phyloP scores from a whole-genome alignment of 345 rosid genomes.

The Citrus cavaleriei region DNA sequence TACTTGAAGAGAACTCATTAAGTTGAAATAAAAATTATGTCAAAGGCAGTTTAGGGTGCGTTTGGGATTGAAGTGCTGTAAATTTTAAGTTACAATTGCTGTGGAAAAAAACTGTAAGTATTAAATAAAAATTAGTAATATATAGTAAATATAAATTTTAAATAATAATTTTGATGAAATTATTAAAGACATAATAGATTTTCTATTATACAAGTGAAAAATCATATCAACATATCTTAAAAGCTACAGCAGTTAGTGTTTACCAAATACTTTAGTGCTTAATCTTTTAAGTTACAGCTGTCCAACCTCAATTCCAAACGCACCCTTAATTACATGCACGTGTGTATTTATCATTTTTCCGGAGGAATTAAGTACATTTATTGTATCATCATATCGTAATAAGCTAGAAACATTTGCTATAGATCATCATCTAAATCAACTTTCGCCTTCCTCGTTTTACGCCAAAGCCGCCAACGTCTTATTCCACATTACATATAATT shows the following conservation, averaged over 20 bases:
- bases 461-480: neutral
- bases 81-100: rapidly evolving
- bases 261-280: no score
- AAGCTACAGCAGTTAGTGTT: rapidly evolving
- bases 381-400: neutral
- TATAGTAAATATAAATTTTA: no score
- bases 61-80: rapidly evolving
- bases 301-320: rapidly evolving
- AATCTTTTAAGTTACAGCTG: no score
- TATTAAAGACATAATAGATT: no score
- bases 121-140: no score
- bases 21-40: neutral
- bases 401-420: neutral
- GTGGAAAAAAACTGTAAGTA: no score
- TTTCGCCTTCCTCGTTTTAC: neutral
- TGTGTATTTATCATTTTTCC: neutral
- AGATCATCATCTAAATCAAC: neutral
- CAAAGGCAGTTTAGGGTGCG: neutral
- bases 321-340: neutral
- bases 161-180: no score
- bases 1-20: neutral
- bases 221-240: no score
- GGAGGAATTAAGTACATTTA: neutral
- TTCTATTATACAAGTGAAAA: no score
- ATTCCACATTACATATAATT: neutral